A percentile compares a stretch with the other conserved stretches of the same genome.
Conservation (phyloP, 768 basidiomycete species). For the Pholiota microspora region DNA sequence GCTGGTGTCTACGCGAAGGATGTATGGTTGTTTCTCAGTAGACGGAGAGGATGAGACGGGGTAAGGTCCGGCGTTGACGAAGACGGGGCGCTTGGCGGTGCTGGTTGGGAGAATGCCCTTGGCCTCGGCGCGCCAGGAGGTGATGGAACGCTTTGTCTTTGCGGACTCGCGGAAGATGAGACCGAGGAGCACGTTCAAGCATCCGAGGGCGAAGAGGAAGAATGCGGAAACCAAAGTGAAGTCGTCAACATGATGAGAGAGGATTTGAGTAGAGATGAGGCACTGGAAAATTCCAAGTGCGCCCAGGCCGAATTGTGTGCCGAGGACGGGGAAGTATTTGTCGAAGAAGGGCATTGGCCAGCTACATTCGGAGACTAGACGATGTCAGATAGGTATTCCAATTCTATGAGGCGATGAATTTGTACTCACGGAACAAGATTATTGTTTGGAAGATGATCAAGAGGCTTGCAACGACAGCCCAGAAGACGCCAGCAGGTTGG, state of each 20-base stretch:
- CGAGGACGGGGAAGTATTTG: slow-evolving; percentile 90
- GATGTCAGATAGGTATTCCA: neutral
- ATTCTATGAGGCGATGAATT: neutral
- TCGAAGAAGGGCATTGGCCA: slow-evolving; percentile 82
- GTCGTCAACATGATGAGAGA: slow-evolving; percentile 75
- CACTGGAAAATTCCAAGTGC: slow-evolving; percentile 86
- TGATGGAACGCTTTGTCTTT: slow-evolving; percentile 65
- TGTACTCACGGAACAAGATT: slow-evolving; percentile 59
- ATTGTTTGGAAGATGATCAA: slow-evolving; percentile 81
- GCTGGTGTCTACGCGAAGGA: slow-evolving; percentile 22
- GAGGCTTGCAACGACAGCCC: slow-evolving; percentile 84
- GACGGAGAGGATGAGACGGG: slow-evolving; percentile 24
- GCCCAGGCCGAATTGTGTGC: slow-evolving; percentile 80
- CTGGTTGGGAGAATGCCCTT: slow-evolving; percentile 55
- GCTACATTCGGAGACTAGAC: slow-evolving; percentile 66
- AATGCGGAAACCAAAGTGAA: slow-evolving; percentile 88
- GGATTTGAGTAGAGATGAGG: slow-evolving; percentile 68
- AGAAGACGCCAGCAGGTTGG: slow-evolving; percentile 89
- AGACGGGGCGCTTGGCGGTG: slow-evolving; percentile 32
- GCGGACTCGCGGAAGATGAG: slow-evolving; percentile 73
- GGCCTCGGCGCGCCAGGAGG: slow-evolving; percentile 59
- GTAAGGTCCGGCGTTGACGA: slow-evolving; percentile 31
- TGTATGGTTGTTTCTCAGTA: slow-evolving; percentile 14
- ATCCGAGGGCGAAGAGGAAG: slow-evolving; percentile 81
- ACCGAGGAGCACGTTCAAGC: slow-evolving; percentile 78